A percentile compares a stretch with the other conserved stretches of the same genome.
Conservation (phyloP, 257 asterid genomes). For the Solanum sejunctum region DNA sequence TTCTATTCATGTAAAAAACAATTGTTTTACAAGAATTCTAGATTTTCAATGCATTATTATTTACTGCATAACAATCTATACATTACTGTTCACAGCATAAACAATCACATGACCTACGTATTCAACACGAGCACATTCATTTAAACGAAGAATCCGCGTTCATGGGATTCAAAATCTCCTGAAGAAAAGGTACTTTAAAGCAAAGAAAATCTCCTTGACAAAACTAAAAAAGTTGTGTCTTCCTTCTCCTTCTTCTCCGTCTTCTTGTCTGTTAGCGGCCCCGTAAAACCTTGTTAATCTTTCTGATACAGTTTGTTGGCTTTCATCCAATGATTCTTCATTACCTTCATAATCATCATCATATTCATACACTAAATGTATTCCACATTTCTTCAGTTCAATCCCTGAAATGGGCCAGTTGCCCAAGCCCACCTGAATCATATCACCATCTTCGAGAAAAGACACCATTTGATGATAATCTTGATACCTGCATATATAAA, state of each 20-base stretch:
- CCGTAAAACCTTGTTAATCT: conserved; percentile 6
- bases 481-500: conserved; percentile 13
- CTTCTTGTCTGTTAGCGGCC: neutral
- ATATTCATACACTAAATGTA: conserved; percentile 13
- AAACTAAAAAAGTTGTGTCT: neutral
- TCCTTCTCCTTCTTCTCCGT: neutral
- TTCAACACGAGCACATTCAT: neutral
- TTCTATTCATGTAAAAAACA: neutral
- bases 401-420: conserved; percentile 6
- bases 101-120: neutral
- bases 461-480: conserved; percentile 7
- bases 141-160: neutral
- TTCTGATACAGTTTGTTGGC: conserved; percentile 11
- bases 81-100: neutral
- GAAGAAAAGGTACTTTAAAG: neutral
- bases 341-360: conserved; percentile 22
- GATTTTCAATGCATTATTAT: neutral
- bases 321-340: conserved; percentile 7
- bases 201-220: neutral
- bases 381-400: conserved; percentile 13
- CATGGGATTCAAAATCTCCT: neutral
- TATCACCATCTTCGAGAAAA: conserved; percentile 12
- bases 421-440: conserved; percentile 1
- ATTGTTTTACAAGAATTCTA: neutral
- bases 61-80: neutral